These are phyloP conservation scores for Coemansia sp. DNA, from an alignment of 192 early-diverging fungal species.

Conservation along the genomic window DNA sequence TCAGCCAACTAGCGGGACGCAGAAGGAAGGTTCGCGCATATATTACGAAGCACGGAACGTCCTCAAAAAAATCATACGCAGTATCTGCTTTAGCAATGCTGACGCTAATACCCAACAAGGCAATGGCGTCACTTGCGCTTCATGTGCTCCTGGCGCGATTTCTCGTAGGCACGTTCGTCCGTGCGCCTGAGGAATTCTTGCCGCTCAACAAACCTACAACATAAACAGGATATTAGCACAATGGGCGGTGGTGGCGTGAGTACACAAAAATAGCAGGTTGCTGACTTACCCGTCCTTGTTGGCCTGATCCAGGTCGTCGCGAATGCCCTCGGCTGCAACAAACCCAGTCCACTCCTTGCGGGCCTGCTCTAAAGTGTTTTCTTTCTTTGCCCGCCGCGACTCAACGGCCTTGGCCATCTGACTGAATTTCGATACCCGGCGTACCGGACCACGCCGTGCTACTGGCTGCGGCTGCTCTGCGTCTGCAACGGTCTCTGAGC, in stretches of 20 bases:
- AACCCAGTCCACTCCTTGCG: constrained; percentile 49
- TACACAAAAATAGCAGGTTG: not conserved
- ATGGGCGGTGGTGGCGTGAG: not conserved
- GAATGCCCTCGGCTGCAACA: constrained; percentile 39
- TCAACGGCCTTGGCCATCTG: constrained; percentile 43
- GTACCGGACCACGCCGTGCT: constrained; percentile 1
- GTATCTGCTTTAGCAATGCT: constrained; percentile 5
- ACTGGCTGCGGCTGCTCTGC: not conserved
- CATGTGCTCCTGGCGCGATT: constrained; percentile 7
- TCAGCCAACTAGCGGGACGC: not conserved
- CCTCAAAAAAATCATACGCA: not conserved
- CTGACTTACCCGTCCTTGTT: constrained; percentile 51
- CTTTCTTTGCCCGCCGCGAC: constrained; percentile 36
- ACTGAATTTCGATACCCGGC: constrained; percentile 47
- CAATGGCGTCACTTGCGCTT: constrained; percentile 15
- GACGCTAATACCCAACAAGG: not conserved
- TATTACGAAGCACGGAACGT: not conserved
- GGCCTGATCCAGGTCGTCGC: constrained; percentile 47
- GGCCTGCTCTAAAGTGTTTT: constrained; percentile 46
- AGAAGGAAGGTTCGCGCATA: not conserved
- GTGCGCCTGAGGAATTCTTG: constrained; percentile 48
- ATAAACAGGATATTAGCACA: not conserved
- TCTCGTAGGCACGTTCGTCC: constrained; percentile 41
- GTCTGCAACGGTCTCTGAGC: not conserved
- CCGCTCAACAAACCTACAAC: constrained; percentile 41